Base-by-base conservation (phyloP, 1,284 basidiomycete species). In the Cutaneotrichosporon sp. region DNA sequence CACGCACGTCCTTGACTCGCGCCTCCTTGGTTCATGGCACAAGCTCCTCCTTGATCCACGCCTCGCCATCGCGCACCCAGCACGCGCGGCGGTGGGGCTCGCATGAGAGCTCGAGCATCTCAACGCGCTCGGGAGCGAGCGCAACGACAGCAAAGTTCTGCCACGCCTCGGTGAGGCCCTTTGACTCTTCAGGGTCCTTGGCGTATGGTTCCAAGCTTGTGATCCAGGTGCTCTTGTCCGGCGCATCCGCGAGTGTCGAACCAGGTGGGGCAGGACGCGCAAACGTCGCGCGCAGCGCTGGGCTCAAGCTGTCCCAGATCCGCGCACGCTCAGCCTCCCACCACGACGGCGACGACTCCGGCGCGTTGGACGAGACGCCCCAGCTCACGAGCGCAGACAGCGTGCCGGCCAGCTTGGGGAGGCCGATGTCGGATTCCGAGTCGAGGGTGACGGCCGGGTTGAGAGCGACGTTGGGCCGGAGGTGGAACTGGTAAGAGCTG, bases 251-350 rank as follows among this genome's bases (percentile, higher is more conserved):
- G 52, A 81, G 68, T 49, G 65, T 65, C 11, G 58, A 74, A 0
- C 79, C 79, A 10, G 79, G 77, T 2, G 66, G 55, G 5, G 58
- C 55, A 0, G 78, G 78, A 46, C 78, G 62, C 5, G 70, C 78
- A 64, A 80, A 80, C n/a, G 73, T 73, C 18, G 77, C 80, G 14
- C 78, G 64, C 47, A 81, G 58, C 64, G 77, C 75, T 13, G 77
- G 77, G 56, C 71, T 74, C 51, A 78, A 71, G 13, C 69, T 59
- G 16, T 66, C 62, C 74, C 76, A 80, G 22, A 74, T 60, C 55
- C 70, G 63, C 40, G 67, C 69, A 59, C 75, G 65, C 64, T 79
- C 68, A 16, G 64, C 60, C 52, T 73, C 69, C 79, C 79, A 81
- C 67, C 67, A 80, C n/a, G 69, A 65, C 11, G 47, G 63, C 16